A percentile compares a stretch with the other conserved stretches of the same genome.
These are phyloP conservation scores for Trypanosoma lewisi DNA, from an alignment of 208 protist species.

Conservation along the genomic window DNA sequence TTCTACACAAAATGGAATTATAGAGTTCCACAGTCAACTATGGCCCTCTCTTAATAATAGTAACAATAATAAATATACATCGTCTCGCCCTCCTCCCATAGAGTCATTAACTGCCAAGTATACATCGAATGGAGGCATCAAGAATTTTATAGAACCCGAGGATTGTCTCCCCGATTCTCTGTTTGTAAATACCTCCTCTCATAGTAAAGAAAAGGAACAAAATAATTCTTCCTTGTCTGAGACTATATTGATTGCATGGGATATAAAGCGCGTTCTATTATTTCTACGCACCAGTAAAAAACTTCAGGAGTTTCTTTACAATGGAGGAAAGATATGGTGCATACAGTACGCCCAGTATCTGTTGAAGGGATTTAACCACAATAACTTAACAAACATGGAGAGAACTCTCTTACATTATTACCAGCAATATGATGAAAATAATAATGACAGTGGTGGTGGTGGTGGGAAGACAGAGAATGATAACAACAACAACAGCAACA, in stretches of 20 bases:
- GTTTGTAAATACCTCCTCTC: constrained; percentile 27
- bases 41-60: constrained; percentile 55
- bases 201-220: constrained; percentile 15
- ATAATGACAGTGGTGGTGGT: too few species aligned
- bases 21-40: constrained; percentile 64
- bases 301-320: constrained; percentile 68
- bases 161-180: constrained; percentile 59
- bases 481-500: too few species aligned
- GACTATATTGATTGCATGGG: constrained; percentile 81
- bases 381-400: constrained; percentile 82
- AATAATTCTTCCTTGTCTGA: constrained; percentile 29
- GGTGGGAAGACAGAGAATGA: too few species aligned
- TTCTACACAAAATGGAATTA: constrained; percentile 75
- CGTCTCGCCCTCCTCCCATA: constrained; percentile 51
- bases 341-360: constrained; percentile 93
- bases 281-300: constrained; percentile 68
- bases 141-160: constrained; percentile 64
- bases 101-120: constrained; percentile 33
- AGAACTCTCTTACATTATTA: constrained; percentile 83
- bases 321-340: constrained; percentile 86
- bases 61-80: too few species aligned
- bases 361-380: constrained; percentile 82
- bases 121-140: constrained; percentile 34
- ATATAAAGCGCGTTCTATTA: constrained; percentile 80
- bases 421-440: too few species aligned